These are phyloP conservation scores for Cyclocybe cylindracea DNA, from an alignment of 768 basidiomycete species.

Conservation along the genomic window DNA sequence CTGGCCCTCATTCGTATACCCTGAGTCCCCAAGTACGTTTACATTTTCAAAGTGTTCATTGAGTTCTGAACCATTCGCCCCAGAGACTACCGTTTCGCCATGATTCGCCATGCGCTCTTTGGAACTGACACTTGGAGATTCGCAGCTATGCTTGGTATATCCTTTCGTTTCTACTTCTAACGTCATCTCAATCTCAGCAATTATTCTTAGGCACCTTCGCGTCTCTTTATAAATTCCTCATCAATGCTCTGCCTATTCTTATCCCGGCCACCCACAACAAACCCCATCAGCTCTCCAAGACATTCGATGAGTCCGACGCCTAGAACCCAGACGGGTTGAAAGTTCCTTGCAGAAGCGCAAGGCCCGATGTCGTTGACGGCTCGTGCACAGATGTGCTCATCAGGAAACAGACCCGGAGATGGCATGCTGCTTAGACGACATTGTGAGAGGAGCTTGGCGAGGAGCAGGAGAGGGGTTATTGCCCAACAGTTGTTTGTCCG, in stretches of 20 bases:
- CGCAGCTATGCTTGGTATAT: slow-evolving; percentile 80
- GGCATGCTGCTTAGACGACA: slow-evolving; percentile 85
- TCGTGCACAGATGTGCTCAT: slow-evolving; percentile 64
- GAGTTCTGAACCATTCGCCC: not conserved
- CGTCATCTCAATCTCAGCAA: not conserved
- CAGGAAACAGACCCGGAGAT: slow-evolving; percentile 66
- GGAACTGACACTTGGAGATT: slow-evolving; percentile 83
- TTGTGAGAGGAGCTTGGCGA: slow-evolving; percentile 68
- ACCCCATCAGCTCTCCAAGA: slow-evolving; percentile 27
- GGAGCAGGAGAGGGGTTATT: slow-evolving; percentile 60
- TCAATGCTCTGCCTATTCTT: slow-evolving; percentile 77
- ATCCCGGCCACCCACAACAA: slow-evolving; percentile 44
- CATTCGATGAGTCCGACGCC: slow-evolving; percentile 24
- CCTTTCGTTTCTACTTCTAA: not conserved
- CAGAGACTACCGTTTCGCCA: slow-evolving; percentile 62
- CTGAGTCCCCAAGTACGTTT: slow-evolving; percentile 60
- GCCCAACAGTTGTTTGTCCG: slow-evolving; percentile 91
- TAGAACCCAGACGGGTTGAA: slow-evolving; percentile 27
- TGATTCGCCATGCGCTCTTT: slow-evolving; percentile 83
- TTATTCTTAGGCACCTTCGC: slow-evolving; percentile 64
- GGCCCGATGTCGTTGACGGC: slow-evolving; percentile 63
- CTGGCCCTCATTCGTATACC: slow-evolving; percentile 75
- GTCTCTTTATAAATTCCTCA: slow-evolving; percentile 73
- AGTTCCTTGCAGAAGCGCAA: slow-evolving; percentile 33
- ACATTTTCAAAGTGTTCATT: not conserved